Percentiles rank a stretch among this genome's conserved stretches.
phyloP scores from a whole-genome alignment of 1,284 basidiomycete species.

The Trichosporon sp. region DNA sequence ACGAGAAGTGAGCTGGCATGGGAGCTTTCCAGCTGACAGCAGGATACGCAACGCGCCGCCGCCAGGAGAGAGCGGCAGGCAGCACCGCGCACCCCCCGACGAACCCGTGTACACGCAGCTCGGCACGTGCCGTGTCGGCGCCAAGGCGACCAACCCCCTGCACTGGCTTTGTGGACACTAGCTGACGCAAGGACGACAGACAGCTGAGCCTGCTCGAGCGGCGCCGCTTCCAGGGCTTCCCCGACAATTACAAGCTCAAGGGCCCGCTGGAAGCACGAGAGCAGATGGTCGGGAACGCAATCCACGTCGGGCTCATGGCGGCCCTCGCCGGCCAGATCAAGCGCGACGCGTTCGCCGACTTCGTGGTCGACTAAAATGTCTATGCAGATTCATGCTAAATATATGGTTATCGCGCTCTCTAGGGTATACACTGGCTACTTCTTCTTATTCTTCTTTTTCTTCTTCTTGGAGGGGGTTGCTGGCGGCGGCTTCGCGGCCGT shows the following conservation, averaged over 20 bases:
- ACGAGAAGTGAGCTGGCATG: slow-evolving; percentile 14
- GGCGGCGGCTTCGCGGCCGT: background rate
- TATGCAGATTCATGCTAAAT: slow-evolving; percentile 8
- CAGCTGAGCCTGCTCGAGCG: slow-evolving; percentile 28
- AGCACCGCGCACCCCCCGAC: background rate
- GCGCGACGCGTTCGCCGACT: slow-evolving; percentile 13
- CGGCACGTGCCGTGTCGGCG: slow-evolving; percentile 16
- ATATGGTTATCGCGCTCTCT: background rate
- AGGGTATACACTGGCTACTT: slow-evolving; percentile 4
- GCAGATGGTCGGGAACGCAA: slow-evolving; percentile 24
- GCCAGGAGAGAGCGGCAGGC: background rate
- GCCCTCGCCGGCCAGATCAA: slow-evolving; percentile 25
- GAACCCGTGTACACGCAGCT: slow-evolving; percentile 17
- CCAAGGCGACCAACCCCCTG: slow-evolving; percentile 16
- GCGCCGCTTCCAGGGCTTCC: slow-evolving; percentile 29
- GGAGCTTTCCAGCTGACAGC: background rate
- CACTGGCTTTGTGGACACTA: slow-evolving; percentile 17
- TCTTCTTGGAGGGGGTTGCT: background rate
- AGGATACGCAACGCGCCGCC: background rate
- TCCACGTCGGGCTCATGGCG: slow-evolving; percentile 22
- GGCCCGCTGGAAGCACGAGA: slow-evolving; percentile 15
- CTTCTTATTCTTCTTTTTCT: background rate
- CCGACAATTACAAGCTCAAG: slow-evolving; percentile 23
- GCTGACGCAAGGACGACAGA: slow-evolving; percentile 15
- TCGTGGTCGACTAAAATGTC: background rate